Conservation (phyloP, 495 filamentous ascomycete genomes). For the Trichocladium antarcticum region DNA sequence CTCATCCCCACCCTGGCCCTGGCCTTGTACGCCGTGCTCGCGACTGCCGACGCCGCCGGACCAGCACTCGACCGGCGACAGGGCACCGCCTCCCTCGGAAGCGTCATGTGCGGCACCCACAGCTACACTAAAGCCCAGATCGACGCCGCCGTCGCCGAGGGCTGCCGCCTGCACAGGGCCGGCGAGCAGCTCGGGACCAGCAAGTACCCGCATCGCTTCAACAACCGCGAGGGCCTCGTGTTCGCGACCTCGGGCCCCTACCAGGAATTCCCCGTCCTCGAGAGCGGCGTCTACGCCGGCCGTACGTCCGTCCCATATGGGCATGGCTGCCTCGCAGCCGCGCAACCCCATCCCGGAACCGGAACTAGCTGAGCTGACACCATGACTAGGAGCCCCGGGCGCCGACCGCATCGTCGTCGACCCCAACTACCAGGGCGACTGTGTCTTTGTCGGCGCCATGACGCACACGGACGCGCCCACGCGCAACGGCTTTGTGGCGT, state of each 20-base stretch:
- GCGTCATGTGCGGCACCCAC: conserved; percentile 13
- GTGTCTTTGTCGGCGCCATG: conserved; percentile 21
- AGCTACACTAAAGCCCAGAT: conserved; percentile 13
- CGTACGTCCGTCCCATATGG: neutral
- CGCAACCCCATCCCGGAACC: too few relatives aligned
- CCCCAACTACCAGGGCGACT: conserved; percentile 2
- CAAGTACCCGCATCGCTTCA: conserved; percentile 24
- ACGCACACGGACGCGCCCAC: conserved; percentile 20
- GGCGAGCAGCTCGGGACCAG: conserved; percentile 14
- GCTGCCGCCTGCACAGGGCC: conserved; percentile 13
- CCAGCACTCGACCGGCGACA: conserved; percentile 6
- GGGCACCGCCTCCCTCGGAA: conserved; percentile 11
- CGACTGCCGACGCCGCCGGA: neutral
- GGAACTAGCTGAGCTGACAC: too few relatives aligned
- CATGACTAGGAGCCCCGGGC: conserved; percentile 11
- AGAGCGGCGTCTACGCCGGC: conserved; percentile 2
- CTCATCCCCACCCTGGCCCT: conserved; percentile 2
- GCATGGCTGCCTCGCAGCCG: too few relatives aligned
- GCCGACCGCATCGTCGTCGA: conserved; percentile 20
- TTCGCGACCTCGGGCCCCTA: conserved; percentile 15
- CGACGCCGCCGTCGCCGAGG: conserved; percentile 17
- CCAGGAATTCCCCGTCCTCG: conserved; percentile 24
- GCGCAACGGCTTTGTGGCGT: conserved; percentile 13
- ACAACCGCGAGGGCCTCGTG: conserved; percentile 18
- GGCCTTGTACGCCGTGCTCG: conserved; percentile 4